Conservation (phyloP, 108 stramenopile species). For the Fistulifera pelliculosa region DNA sequence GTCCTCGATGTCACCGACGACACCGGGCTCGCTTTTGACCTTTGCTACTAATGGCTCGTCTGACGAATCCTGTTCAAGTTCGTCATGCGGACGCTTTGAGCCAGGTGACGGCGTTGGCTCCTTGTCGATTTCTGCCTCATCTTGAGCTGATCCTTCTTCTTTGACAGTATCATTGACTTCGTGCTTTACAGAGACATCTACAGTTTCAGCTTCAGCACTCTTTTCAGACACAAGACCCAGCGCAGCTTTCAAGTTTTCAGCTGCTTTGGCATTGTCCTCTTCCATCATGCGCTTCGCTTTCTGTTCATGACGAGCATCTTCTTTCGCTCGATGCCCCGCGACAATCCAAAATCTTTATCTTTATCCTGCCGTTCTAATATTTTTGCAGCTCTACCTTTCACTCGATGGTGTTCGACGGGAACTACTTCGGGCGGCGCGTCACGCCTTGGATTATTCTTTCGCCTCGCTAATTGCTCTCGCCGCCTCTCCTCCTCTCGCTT, state of each 20-base stretch:
- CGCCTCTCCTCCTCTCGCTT: slow-evolving; percentile 48
- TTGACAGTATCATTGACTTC: not conserved
- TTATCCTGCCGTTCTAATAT: slow-evolving; percentile 43
- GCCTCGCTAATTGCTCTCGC: slow-evolving; percentile 29
- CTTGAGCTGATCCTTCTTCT: not conserved
- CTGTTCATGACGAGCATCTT: slow-evolving; percentile 33
- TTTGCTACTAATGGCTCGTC: not conserved
- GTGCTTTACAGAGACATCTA: not conserved
- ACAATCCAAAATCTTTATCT: slow-evolving; percentile 20
- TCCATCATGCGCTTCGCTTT: slow-evolving; percentile 33
- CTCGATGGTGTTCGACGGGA: not conserved
- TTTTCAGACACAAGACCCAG: slow-evolving; percentile 5
- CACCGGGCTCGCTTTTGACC: slow-evolving; percentile 1
- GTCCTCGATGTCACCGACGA: slow-evolving; percentile 35
- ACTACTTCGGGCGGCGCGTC: slow-evolving; percentile 10
- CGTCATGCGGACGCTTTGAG: not conserved
- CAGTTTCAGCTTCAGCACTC: not conserved
- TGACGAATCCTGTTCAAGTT: slow-evolving; percentile 10
- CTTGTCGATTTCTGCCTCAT: not conserved
- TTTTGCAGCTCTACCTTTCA: slow-evolving; percentile 52
- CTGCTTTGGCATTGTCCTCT: slow-evolving; percentile 57
- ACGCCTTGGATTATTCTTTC: slow-evolving; percentile 17
- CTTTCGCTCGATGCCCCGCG: slow-evolving; percentile 31
- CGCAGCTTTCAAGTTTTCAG: slow-evolving; percentile 48
- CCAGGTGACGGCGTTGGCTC: slow-evolving; percentile 3